A percentile compares a stretch with the other conserved stretches of the same genome.
Evolutionary conservation across 495 filamentous ascomycete genomes (phyloP).

Genomic region (Xylaria castorea): DNA sequence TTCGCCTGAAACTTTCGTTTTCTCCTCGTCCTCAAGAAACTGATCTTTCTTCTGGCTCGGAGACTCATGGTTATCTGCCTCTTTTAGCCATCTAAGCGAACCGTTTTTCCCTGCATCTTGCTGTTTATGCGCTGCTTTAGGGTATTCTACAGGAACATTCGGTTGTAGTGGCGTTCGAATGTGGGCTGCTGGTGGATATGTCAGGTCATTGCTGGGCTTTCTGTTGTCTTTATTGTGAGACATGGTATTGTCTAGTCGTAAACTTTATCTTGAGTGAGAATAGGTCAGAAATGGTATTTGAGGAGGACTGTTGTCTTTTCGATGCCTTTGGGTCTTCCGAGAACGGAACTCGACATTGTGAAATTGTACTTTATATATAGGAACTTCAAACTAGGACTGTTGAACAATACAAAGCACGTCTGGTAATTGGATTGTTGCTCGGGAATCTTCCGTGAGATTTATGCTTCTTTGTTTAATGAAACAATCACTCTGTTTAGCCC

Average conservation of each 20-base stretch:
- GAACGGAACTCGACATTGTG: not conserved
- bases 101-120: not conserved
- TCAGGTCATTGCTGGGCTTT: not conserved
- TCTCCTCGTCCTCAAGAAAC: not conserved
- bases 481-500: not conserved
- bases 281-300: not conserved
- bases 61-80: not conserved
- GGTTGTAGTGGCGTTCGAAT: not conserved
- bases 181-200: slow-evolving; percentile 6
- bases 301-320: not conserved
- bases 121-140: not conserved
- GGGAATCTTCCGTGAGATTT: not conserved
- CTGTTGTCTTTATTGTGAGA: not conserved
- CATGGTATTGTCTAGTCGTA: not conserved
- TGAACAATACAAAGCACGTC: not conserved
- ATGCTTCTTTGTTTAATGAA: not conserved
- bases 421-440: not conserved
- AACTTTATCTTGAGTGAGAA: not conserved
- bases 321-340: not conserved
- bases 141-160: not conserved
- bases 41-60: not conserved
- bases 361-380: not conserved
- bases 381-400: too few species aligned
- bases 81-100: not conserved
- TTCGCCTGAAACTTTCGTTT: not conserved